Base-by-base conservation (phyloP, 495 filamentous ascomycete species). In the Articulospora tetracladia region DNA sequence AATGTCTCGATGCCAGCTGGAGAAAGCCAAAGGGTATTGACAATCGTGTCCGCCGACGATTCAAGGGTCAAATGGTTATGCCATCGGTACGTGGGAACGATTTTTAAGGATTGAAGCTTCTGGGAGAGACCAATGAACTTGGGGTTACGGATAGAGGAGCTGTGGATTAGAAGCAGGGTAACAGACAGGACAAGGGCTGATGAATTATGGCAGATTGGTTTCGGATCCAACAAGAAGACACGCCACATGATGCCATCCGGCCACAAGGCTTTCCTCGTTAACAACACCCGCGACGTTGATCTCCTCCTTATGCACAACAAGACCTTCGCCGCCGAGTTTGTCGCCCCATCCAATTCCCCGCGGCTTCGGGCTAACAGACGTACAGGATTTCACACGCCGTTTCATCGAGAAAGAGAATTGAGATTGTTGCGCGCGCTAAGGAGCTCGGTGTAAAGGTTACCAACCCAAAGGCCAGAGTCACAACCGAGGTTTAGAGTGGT, bases 21-120 rank as follows among this genome's bases (percentile, higher is more conserved):
- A 89, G 94, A 80, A 98, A 98, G 85, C 94, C 94, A 55, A 98
- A 97, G 86, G 94, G 94, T 87, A 98, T 98, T 78, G 94, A 98
- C 73, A 94, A 93, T 76, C 78, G 86, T 58, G 90, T 93, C 72
- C 85, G 91, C 69, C 84, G 93, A 79, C 86, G 93, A 66, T 97
- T 96, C 83, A 92, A 93, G 86, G 89, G 93, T 69, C 88, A 87
- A 77, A 87, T 89, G 76, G 90, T 87, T 71, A 98, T 98, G 93
- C 94, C 94, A 77, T 95, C 92, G 82, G 93, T 98, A 90, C 77
- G 91, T 85, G 36, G 51, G 60, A 63, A 48, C n/a, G 30, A 55
- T 58, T 25, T 53, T 12, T 19, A 61, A 20, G 25, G 39, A n/a
- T 17, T 28, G 54, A 47, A 52, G 57, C 23, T 62, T 30, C 7